phyloP scores from a whole-genome alignment of 2,329 filamentous ascomycete genomes.

The Penicillium digitatum region DNA sequence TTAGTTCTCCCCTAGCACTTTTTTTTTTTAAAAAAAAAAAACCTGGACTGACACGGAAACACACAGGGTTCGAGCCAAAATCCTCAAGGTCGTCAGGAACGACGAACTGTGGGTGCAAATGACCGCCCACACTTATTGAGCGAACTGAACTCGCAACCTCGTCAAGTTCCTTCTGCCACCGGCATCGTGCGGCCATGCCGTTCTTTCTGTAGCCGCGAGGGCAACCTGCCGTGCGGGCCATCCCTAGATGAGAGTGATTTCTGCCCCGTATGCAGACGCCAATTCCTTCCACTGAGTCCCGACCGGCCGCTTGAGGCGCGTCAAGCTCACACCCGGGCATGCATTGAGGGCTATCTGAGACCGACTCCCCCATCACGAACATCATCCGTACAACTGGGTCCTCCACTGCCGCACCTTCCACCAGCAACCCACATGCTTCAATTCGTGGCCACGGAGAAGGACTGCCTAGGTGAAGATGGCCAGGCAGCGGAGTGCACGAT shows the following conservation, averaged over 20 bases:
- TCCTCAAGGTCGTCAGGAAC: constrained; percentile 18
- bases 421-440: constrained; percentile 38
- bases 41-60: not conserved
- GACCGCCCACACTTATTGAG: constrained; percentile 19
- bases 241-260: constrained; percentile 42
- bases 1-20: not conserved
- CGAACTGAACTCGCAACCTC: constrained; percentile 1
- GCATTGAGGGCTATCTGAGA: constrained; percentile 39
- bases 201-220: constrained; percentile 1
- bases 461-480: constrained; percentile 54
- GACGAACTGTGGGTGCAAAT: constrained; percentile 27
- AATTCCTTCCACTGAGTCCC: constrained; percentile 37
- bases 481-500: constrained; percentile 58
- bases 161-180: not conserved
- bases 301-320: constrained; percentile 40
- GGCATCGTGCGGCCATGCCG: not conserved
- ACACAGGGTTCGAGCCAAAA: constrained; percentile 1
- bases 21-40: not conserved
- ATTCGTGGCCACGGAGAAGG: constrained; percentile 61
- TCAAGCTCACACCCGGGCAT: constrained; percentile 45
- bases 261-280: constrained; percentile 45
- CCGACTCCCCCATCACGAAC: constrained; percentile 15
- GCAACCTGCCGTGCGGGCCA: not conserved
- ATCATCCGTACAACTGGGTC: constrained; percentile 14
- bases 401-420: constrained; percentile 23